These are phyloP conservation scores for Starmera amethionina DNA, from an alignment of 805 yeast genomes.

Conservation along the genomic window DNA sequence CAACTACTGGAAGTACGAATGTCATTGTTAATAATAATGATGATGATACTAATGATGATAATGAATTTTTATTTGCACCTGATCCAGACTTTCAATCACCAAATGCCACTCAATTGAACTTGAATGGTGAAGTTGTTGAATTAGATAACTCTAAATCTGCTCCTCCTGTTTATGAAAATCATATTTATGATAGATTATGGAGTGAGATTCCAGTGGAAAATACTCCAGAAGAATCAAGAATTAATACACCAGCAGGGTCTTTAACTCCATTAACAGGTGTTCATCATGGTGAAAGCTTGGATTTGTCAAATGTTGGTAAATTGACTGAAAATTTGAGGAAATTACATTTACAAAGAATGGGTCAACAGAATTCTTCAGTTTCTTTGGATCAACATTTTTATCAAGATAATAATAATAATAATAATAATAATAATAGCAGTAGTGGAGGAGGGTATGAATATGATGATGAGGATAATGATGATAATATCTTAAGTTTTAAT, in stretches of 20 bases:
- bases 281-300: slow-evolving; percentile 11
- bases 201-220: slow-evolving; percentile 36
- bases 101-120: slow-evolving; percentile 7
- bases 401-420: too few relatives aligned
- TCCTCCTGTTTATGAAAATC: slow-evolving; percentile 79
- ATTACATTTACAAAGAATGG: slow-evolving; percentile 38
- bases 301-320: slow-evolving; percentile 20
- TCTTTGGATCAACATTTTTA: slow-evolving; percentile 3
- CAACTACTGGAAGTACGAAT: slow-evolving; percentile 4
- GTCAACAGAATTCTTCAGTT: slow-evolving; percentile 23
- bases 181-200: slow-evolving; percentile 75
- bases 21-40: slow-evolving; percentile 5
- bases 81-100: slow-evolving; percentile 22
- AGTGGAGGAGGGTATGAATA: too few relatives aligned
- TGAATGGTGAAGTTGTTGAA: slow-evolving; percentile 12
- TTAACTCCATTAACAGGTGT: slow-evolving; percentile 12
- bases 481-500: slow-evolving; percentile 7
- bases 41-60: slow-evolving; percentile 19
- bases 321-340: slow-evolving; percentile 43
- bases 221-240: slow-evolving; percentile 21
- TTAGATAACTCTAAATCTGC: slow-evolving; percentile 48
- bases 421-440: too few relatives aligned
- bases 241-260: slow-evolving; percentile 20
- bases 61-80: slow-evolving; percentile 30
- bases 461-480: slow-evolving; percentile 14